Evolutionary conservation across 169 alveolate genomes (phyloP), one percentile per base, ranked within the genome.

Genomic region (Cryptosporidium canis): DNA sequence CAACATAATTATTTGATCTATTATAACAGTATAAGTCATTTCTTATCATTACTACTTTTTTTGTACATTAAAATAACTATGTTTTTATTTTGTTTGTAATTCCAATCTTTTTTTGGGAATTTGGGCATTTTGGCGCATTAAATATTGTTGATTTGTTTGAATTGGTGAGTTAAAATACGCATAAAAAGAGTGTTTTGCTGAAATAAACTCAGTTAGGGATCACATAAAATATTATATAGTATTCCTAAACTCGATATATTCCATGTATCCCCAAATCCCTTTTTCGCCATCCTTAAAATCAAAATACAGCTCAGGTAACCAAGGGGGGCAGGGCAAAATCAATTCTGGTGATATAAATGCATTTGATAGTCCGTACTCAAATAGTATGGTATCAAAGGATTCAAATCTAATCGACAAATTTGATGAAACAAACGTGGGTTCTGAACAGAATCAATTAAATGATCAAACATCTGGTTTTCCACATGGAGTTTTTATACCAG

Each of bases 201-300:
- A 35, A 21, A 18, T 61, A 61, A 61, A 29, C 2, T 35, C 31
- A 33, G 45, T n/a, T 21, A 61, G n/a, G 7, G 9, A 61, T 31
- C 21, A 61, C 12, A 18, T 61, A 29, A 35, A 35, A 11, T 29
- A 33, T 29, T 61, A 11, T 8, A 21, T 29, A 33, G 33, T 31
- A 16, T 61, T n/a, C 68, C 31, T 44, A 31, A 35, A 16, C n/a
- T 35, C 31, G 44, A n/a, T 7, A 3, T 31, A 33, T 39, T 21
- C 18, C 31, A 61, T 61, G 68, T 61, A 61, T 61, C 27, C 83
- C 56, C 83, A 67, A 12, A 47, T 47, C 37, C 83, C 83, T 12
- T 44, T 67, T 67, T 67, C 83, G 0, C 83, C 83, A 14, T 44
- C 83, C 0, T 43, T 67, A 29, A 43, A 44, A 67, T 44, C 83